Conservation (phyloP, 2,329 filamentous ascomycete species). For the Botrytis elliptica region DNA sequence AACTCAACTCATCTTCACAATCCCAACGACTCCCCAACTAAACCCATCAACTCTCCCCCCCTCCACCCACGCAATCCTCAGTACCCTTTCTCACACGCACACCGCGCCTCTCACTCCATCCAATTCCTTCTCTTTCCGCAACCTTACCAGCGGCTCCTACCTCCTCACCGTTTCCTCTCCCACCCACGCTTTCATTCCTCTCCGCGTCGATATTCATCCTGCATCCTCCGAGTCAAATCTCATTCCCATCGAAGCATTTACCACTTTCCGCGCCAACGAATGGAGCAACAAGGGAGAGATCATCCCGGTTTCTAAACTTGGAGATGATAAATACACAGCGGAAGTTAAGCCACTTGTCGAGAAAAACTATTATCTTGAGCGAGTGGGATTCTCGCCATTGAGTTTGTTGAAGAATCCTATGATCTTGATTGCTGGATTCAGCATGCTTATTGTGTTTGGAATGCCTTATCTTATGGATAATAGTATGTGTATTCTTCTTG, state of each 20-base stretch:
- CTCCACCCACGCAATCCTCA: slow-evolving; percentile 65
- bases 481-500: slow-evolving; percentile 59
- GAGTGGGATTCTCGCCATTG: slow-evolving; percentile 73
- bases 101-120: slow-evolving; percentile 63
- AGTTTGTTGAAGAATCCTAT: slow-evolving; percentile 90
- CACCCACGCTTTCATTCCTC: slow-evolving; percentile 72
- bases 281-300: slow-evolving; percentile 82
- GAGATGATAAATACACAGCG: slow-evolving; percentile 12
- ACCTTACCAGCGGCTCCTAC: slow-evolving; percentile 72
- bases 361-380: slow-evolving; percentile 76
- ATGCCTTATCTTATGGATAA: slow-evolving; percentile 96
- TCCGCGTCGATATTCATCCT: slow-evolving; percentile 69
- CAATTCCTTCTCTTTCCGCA: slow-evolving; percentile 73
- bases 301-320: slow-evolving; percentile 41
- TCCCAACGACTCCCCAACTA: slow-evolving; percentile 33
- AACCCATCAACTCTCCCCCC: slow-evolving; percentile 47
- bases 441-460: slow-evolving; percentile 79
- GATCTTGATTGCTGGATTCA: slow-evolving; percentile 87
- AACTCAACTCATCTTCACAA: slow-evolving; percentile 35
- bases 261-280: slow-evolving; percentile 84
- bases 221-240: slow-evolving; percentile 36
- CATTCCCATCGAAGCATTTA: slow-evolving; percentile 62
- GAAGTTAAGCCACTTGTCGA: slow-evolving; percentile 28
- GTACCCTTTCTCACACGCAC: slow-evolving; percentile 50
- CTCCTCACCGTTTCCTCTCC: slow-evolving; percentile 76